These are phyloP conservation scores for Phaeosphaeria sp. DNA, from an alignment of 2,329 filamentous ascomycete genomes.

Conservation along the genomic window DNA sequence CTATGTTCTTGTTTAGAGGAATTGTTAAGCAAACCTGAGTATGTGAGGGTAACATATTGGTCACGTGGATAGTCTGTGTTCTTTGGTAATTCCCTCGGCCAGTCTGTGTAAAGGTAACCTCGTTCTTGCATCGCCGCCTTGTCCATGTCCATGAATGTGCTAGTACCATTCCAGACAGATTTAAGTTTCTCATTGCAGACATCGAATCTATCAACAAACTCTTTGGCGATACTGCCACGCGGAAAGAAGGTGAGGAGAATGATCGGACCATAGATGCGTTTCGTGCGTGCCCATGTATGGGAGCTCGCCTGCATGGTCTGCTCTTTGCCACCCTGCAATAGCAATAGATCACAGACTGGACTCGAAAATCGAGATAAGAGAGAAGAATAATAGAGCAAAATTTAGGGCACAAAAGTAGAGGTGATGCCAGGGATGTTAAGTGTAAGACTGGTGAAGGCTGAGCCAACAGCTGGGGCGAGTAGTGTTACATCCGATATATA, in stretches of 20 bases:
- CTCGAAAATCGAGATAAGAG: too few species aligned
- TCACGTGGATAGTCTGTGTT: neutral
- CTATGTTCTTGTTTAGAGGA: neutral
- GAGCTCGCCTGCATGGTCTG: neutral
- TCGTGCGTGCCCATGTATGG: neutral
- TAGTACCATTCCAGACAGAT: neutral
- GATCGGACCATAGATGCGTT: neutral
- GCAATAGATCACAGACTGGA: neutral
- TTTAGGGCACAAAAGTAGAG: too few species aligned
- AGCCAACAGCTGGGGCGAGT: too few species aligned
- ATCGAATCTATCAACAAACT: neutral
- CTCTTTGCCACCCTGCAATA: neutral
- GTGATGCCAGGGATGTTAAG: too few species aligned
- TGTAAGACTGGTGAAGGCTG: too few species aligned
- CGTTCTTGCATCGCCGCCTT: neutral
- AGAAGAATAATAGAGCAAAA: too few species aligned
- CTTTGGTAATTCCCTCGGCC: neutral
- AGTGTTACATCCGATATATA: too few species aligned
- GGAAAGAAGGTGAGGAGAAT: neutral
- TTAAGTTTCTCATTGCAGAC: neutral
- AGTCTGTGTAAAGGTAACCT: neutral
- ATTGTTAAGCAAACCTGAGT: neutral
- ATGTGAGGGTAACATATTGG: neutral
- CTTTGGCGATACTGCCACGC: neutral
- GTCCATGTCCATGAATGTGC: neutral